Base-by-base conservation (phyloP, 1,284 basidiomycete genomes). In the Lignosus rhinocerotis region DNA sequence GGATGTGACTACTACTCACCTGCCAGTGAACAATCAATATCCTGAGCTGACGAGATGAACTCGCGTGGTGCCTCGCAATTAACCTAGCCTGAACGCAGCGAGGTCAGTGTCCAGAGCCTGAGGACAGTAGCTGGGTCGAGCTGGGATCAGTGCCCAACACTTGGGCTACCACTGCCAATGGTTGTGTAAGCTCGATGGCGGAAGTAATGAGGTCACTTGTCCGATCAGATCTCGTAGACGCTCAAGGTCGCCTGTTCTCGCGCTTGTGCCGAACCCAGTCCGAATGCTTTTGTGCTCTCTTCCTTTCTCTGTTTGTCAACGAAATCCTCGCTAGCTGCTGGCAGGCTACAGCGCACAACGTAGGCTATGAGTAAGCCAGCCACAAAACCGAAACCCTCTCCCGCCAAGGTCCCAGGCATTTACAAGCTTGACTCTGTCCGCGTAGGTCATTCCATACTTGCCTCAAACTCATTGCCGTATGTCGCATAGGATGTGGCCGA, bases 401-500 rank as follows among this genome's bases (percentile, higher is more conserved):
- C 59, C 2, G 49, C 62, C n/a, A 64, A 59, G 47, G 55, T 59
- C 4, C 52, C 60, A n/a, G 62, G 62, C 19, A 57, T 64, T 2
- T 61, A 61, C 58, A 64, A 64, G 52, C 19, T 48, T n/a, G 62
- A 64, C 44, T 53, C 58, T n/a, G 60, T 64, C 5, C 57, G 59
- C 43, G 62, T 61, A 60, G 12, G 57, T 44, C 46, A 42, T 12
- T 16, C 12, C 8, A 17, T 2, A 42, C n/a, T 14, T 25, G 11
- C 43, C 4, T 5, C 3, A 5, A 7, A 42, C 16, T 12, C 39
- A n/a, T n/a, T 9, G 17, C 8, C 47, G 36, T 33, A 31, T 19
- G n/a, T 19, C 16, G 9, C 1, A 8, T 10, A 96, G 94, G 96
- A 98, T 78, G 90, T 93, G 48, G 95, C 97, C 45, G 95, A 98